Conservation (phyloP, 2,329 filamentous ascomycete genomes). For the Metarhizium sp. region DNA sequence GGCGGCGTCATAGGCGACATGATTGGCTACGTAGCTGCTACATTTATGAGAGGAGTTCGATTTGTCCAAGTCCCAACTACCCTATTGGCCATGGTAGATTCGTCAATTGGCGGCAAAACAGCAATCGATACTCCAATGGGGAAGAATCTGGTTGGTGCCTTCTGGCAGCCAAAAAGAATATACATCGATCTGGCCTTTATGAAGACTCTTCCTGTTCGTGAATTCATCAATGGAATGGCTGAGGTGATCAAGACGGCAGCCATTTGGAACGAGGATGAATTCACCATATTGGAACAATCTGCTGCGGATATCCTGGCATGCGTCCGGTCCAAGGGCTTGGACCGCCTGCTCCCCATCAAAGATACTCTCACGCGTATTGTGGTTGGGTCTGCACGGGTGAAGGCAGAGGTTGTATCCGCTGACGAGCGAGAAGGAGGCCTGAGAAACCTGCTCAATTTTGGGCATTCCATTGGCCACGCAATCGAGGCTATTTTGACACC, state of each 20-base stretch:
- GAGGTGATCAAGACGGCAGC: conserved; percentile 97
- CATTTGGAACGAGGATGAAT: conserved; percentile 87
- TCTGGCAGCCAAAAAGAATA: conserved; percentile 91
- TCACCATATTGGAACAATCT: conserved; percentile 73
- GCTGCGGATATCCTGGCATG: conserved; percentile 59
- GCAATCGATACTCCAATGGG: conserved; percentile 93
- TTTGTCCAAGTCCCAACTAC: conserved; percentile 97
- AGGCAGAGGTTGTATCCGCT: conserved; percentile 86
- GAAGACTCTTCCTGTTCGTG: conserved; percentile 78
- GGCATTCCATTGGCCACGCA: conserved; percentile 95
- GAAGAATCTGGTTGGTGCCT: conserved; percentile 91
- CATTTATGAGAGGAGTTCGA: conserved; percentile 94
- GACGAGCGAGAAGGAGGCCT: conserved; percentile 93
- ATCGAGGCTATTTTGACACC: conserved; percentile 93
- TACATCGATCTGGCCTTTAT: conserved; percentile 92
- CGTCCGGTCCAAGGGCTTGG: conserved; percentile 25
- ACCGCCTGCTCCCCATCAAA: conserved; percentile 62
- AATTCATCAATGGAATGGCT: conserved; percentile 98
- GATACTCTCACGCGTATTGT: conserved; percentile 70
- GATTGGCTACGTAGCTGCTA: conserved; percentile 94
- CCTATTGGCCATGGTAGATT: conserved; percentile 94
- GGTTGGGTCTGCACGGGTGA: conserved; percentile 81
- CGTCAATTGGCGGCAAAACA: conserved; percentile 95
- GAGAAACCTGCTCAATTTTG: conserved; percentile 92
- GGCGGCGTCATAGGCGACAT: conserved; percentile 97